Evolutionary conservation across 75 land plant genomes (phyloP).

Genomic region (Sequoia sempervirens): DNA sequence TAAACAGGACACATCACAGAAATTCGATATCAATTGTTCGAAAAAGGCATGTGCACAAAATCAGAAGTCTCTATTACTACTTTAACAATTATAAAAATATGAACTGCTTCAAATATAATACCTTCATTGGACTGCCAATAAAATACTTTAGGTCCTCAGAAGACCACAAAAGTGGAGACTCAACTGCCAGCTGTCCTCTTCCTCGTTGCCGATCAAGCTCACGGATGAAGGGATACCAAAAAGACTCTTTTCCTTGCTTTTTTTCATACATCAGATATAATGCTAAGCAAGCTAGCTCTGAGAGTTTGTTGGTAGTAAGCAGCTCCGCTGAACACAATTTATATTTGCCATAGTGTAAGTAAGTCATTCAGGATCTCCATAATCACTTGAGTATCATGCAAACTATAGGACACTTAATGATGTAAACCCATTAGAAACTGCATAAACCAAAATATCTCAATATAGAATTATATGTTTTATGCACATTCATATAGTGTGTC

Average conservation of each 20-base stretch:
- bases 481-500: neutral
- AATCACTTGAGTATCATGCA: neutral
- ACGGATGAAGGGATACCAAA: constrained; percentile 92
- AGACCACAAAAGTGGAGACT: constrained; percentile 96
- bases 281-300: constrained; percentile 96
- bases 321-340: constrained; percentile 68
- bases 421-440: neutral
- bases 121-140: constrained; percentile 90
- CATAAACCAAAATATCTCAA: neutral
- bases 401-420: neutral
- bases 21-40: neutral
- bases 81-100: neutral
- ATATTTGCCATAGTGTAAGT: neutral
- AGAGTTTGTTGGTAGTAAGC: constrained; percentile 89
- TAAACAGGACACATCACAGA: constrained; percentile 4
- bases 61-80: neutral
- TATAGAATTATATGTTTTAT: neutral
- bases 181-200: constrained; percentile 93
- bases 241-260: constrained; percentile 89
- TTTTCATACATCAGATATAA: constrained; percentile 99
- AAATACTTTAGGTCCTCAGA: constrained; percentile 72
- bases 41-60: neutral
- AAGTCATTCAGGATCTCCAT: neutral
- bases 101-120: neutral
- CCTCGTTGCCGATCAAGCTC: constrained; percentile 98